Conservation (phyloP, 805 yeast species). For the Saccharomycopsis sp. region DNA sequence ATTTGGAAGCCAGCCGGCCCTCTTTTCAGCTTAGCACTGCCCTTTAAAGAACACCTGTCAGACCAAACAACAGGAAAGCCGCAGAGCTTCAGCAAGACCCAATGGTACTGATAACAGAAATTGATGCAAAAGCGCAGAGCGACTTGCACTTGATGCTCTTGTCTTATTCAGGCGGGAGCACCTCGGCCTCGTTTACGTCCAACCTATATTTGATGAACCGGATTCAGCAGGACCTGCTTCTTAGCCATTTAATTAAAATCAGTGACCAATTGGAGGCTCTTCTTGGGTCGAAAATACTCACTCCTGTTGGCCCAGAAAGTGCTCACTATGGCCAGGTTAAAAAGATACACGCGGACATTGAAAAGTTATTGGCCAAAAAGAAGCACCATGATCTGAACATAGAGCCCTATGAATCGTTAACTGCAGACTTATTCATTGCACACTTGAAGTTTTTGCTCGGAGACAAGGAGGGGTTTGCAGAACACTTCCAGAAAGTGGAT, state of each 20-base stretch:
- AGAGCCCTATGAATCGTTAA: conserved; percentile 1
- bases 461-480: not conserved
- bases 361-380: not conserved
- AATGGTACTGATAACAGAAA: not conserved
- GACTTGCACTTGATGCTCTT: conserved; percentile 1
- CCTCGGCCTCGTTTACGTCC: not conserved
- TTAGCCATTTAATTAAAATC: not conserved
- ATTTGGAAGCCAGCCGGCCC: no score
- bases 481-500: conserved; percentile 2
- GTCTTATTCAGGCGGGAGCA: not conserved
- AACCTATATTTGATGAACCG: not conserved
- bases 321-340: not conserved
- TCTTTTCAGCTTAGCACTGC: no score
- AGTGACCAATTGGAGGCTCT: not conserved
- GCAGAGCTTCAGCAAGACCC: not conserved
- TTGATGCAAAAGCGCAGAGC: not conserved
- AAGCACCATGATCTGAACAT: not conserved
- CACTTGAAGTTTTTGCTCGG: conserved; percentile 11
- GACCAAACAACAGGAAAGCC: not conserved
- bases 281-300: not conserved
- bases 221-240: not conserved
- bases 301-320: not conserved
- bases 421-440: conserved; percentile 3
- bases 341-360: not conserved
- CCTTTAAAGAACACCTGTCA: no score